Base-by-base conservation (phyloP, 169 alveolate genomes). In the Plasmodium vinckei region DNA sequence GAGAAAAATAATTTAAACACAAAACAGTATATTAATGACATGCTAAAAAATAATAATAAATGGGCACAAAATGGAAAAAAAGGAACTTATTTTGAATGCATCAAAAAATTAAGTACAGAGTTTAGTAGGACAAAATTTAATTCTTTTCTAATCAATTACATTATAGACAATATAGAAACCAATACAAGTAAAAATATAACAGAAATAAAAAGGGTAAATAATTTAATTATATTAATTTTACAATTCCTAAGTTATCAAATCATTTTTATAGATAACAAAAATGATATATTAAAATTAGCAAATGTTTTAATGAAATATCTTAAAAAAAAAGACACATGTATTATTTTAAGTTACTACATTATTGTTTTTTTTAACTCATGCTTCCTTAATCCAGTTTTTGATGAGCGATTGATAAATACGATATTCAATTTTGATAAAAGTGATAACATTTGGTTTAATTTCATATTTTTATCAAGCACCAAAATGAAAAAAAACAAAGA, bases 361-460 rank as follows among this genome's bases (percentile, higher is more conserved):
- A 82, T 68, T 27, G 1, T 82, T 54, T 82, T 82, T 54, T 69
- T 82, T 27, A 82, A 82, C 67, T 82, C 90, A 0, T 82, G 90
- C 49, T 82, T 82, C 57, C n/a, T 82, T 17, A 82, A 69, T 49
- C 19, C 82, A 2, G 39, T 42, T 49, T 54, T 67, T 23, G 90
- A 82, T 59, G 90, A 82, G 27, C 33, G 90, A 17, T 54, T 82
- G 69, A 67, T 82, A 68, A 82, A 44, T 42, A 23, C 69, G 42
- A 33, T 82, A 68, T 69, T 82, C 53, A 65, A 27, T 68, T 54
- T 82, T 60, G 90, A 82, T 44, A 82, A 82, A 19, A 82, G 68
- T 67, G 90, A 82, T 10, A 82, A 82, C 47, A 5, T 82, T 3
- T 82, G 90, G 90, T 82, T 82, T 33, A 68, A 82, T 54, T 69